Conservation (phyloP, 2,329 filamentous ascomycete species). For the Botrytis deweyae region DNA sequence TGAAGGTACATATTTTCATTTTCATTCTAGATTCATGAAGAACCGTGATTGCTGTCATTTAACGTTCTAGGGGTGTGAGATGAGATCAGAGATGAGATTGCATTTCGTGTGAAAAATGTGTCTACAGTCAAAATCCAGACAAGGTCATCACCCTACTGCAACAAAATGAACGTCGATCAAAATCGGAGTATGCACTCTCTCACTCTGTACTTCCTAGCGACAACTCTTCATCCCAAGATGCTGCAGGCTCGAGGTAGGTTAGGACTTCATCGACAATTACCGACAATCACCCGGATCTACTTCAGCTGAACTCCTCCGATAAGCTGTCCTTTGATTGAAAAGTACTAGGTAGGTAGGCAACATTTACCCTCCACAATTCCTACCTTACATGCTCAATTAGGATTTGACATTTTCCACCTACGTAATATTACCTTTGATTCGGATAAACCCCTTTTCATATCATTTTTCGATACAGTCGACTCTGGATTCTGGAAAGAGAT, state of each 20-base stretch:
- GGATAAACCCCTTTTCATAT: background rate
- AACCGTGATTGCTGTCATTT: background rate
- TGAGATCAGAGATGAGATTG: background rate
- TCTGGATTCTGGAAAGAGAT: background rate
- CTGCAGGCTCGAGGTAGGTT: background rate
- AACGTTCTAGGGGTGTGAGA: background rate
- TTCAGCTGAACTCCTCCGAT: background rate
- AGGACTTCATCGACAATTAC: background rate
- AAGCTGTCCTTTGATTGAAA: background rate
- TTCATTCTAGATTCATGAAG: background rate
- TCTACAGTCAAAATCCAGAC: background rate
- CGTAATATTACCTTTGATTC: background rate
- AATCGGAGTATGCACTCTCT: background rate
- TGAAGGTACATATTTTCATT: background rate
- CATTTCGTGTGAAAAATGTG: background rate
- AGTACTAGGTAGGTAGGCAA: background rate
- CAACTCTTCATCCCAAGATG: background rate
- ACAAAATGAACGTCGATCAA: background rate
- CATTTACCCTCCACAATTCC: background rate
- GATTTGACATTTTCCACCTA: background rate
- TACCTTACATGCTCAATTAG: background rate
- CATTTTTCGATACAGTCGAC: background rate
- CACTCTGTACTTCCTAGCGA: background rate
- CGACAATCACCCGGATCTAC: background rate
- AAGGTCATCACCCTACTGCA: background rate